Conservation (phyloP, 2,329 filamentous ascomycete species). For the Nemania sp. region DNA sequence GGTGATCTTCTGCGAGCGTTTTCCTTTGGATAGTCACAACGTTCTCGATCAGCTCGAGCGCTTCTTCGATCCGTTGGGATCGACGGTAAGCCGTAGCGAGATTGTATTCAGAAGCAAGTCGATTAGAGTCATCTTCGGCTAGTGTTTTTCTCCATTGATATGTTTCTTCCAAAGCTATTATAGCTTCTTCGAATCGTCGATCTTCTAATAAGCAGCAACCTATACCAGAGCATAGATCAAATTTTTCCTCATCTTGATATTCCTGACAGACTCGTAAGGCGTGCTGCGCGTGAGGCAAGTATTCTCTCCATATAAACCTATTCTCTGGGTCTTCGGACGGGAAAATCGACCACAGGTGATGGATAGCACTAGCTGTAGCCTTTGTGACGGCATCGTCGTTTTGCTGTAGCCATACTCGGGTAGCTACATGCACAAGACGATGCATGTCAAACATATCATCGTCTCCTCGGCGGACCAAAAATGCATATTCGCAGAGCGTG, state of each 20-base stretch:
- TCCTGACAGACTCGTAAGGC: constrained; percentile 28
- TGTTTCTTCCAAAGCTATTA: constrained; percentile 14
- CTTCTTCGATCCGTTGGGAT: constrained; percentile 24
- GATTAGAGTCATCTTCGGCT: constrained; percentile 1
- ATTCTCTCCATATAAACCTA: constrained; percentile 31
- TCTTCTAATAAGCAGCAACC: constrained; percentile 30
- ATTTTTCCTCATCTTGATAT: constrained; percentile 23
- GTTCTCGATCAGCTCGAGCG: constrained; percentile 21
- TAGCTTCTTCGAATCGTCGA: constrained; percentile 27
- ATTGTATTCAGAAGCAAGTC: constrained; percentile 14
- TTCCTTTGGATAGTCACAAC: background rate
- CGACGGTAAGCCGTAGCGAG: constrained; percentile 33
- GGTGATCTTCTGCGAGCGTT: background rate
- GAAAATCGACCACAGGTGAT: constrained; percentile 11
- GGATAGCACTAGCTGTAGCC: background rate
- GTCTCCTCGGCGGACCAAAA: constrained; percentile 34
- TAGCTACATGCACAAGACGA: constrained; percentile 42
- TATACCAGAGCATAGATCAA: constrained; percentile 25
- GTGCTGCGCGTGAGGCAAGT: constrained; percentile 38
- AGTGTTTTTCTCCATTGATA: constrained; percentile 6
- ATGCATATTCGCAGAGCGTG: constrained; percentile 40
- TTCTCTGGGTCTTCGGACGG: constrained; percentile 12
- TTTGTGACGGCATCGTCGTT: constrained; percentile 9
- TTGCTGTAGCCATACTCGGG: constrained; percentile 35
- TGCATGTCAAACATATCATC: constrained; percentile 43